Conservation (phyloP, 139 green algal species). For the Raphidocelis subcapitata region DNA sequence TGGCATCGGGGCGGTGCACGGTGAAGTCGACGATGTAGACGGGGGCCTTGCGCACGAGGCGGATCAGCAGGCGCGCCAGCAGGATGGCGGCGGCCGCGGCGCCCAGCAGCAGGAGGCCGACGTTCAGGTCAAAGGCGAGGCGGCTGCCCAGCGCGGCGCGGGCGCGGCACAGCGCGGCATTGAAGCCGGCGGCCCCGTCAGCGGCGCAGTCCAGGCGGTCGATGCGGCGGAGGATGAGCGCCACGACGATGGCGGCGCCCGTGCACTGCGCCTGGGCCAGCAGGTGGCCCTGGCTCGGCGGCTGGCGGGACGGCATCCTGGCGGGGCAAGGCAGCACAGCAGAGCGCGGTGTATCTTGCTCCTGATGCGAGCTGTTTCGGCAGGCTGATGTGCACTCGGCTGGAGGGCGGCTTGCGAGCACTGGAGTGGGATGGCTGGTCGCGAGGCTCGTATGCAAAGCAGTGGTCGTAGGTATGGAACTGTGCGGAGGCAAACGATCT, state of each 20-base stretch:
- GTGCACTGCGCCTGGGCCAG: no score
- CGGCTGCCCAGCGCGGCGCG: background rate
- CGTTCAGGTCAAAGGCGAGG: background rate
- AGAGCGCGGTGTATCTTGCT: no score
- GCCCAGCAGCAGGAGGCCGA: background rate
- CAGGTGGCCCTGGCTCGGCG: no score
- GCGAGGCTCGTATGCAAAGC: no score
- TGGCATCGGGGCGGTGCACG: background rate
- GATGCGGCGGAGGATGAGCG: background rate
- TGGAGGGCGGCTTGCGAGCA: no score
- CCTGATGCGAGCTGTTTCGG: no score
- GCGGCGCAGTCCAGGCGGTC: background rate
- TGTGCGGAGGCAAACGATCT: no score
- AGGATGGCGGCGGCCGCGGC: background rate
- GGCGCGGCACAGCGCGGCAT: background rate
- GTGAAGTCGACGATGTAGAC: background rate
- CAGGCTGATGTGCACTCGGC: no score
- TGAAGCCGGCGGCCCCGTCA: background rate
- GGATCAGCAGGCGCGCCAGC: background rate
- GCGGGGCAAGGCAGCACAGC: no score
- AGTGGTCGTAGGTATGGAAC: no score
- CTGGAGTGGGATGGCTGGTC: no score
- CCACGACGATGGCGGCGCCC: background rate
- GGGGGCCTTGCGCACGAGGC: background rate
- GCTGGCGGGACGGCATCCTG: no score